phyloP scores from a whole-genome alignment of 1,284 basidiomycete species.

The Ustilago sp. region DNA sequence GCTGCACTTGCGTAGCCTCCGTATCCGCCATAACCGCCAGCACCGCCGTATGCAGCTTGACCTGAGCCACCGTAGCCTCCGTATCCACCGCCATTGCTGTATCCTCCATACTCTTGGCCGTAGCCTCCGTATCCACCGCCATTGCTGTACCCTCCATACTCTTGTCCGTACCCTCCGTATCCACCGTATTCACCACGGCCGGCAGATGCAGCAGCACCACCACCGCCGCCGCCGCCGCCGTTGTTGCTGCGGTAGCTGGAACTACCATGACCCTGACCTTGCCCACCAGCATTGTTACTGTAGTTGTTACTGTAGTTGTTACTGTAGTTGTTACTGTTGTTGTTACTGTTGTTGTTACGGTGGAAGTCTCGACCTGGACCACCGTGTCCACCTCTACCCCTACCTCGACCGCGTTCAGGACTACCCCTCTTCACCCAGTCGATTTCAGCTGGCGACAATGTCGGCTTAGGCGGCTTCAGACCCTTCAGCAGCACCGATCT shows the following conservation, averaged over 20 bases:
- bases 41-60: slow-evolving; percentile 3
- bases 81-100: slow-evolving; percentile 36
- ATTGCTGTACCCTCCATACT: slow-evolving; percentile 6
- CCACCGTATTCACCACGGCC: slow-evolving; percentile 10
- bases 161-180: slow-evolving; percentile 11
- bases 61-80: slow-evolving; percentile 5
- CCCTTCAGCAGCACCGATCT: slow-evolving; percentile 85
- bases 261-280: slow-evolving; percentile 11
- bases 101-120: slow-evolving; percentile 7
- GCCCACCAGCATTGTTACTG: slow-evolving; percentile 17
- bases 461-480: slow-evolving; percentile 75
- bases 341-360: slow-evolving; percentile 15
- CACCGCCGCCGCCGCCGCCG: slow-evolving; percentile 12
- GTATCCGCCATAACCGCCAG: slow-evolving; percentile 19
- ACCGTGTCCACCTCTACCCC: slow-evolving; percentile 56
- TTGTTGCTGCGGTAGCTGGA: neutral
- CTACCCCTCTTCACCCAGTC: slow-evolving; percentile 75
- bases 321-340: neutral
- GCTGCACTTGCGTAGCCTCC: slow-evolving; percentile 7
- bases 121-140: slow-evolving; percentile 15
- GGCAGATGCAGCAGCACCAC: neutral
- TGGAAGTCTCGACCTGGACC: slow-evolving; percentile 54
- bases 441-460: slow-evolving; percentile 80
- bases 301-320: too few relatives aligned
- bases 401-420: slow-evolving; percentile 65